Conservation (phyloP, 805 yeast genomes). For the Metschnikowia gelsemii region DNA sequence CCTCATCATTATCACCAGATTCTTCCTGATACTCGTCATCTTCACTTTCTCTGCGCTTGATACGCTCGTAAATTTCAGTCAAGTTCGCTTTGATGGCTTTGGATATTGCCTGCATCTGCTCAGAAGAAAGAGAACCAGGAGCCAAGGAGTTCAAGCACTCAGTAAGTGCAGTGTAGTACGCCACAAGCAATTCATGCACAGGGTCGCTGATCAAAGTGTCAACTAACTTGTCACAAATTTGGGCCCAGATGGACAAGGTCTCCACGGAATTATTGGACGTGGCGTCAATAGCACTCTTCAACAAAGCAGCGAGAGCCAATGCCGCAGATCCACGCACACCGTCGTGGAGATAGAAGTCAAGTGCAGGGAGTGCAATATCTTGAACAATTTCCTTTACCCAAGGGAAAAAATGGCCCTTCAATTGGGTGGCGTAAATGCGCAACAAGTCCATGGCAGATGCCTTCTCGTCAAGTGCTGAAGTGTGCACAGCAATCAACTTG, state of each 20-base stretch:
- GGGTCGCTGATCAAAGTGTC: conserved; percentile 74
- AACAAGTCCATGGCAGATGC: conserved; percentile 87
- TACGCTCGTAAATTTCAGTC: conserved; percentile 66
- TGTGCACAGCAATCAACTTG: conserved; percentile 90
- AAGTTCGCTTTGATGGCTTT: conserved; percentile 60
- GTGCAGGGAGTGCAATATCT: conserved; percentile 82
- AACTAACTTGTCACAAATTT: conserved; percentile 64
- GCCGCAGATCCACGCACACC: conserved; percentile 94
- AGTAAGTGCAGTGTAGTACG: conserved; percentile 70
- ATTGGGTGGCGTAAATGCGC: conserved; percentile 77
- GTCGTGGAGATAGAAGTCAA: conserved; percentile 89
- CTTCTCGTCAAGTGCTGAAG: conserved; percentile 92
- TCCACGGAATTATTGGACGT: conserved; percentile 58
- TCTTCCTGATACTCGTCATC: conserved; percentile 91
- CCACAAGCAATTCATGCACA: conserved; percentile 75
- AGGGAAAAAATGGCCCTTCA: conserved; percentile 78
- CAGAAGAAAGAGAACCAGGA: conserved; percentile 53
- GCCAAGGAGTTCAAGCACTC: conserved; percentile 69
- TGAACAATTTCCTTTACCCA: conserved; percentile 75
- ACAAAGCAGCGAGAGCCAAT: conserved; percentile 71
- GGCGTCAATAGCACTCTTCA: conserved; percentile 60
- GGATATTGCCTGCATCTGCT: conserved; percentile 56
- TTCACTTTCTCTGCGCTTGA: conserved; percentile 66
- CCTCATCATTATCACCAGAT: conserved; percentile 79
- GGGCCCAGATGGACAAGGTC: conserved; percentile 68